These are phyloP conservation scores for Heteromeles arbutifolia DNA, from an alignment of 306 rosid species.

Conservation along the genomic window DNA sequence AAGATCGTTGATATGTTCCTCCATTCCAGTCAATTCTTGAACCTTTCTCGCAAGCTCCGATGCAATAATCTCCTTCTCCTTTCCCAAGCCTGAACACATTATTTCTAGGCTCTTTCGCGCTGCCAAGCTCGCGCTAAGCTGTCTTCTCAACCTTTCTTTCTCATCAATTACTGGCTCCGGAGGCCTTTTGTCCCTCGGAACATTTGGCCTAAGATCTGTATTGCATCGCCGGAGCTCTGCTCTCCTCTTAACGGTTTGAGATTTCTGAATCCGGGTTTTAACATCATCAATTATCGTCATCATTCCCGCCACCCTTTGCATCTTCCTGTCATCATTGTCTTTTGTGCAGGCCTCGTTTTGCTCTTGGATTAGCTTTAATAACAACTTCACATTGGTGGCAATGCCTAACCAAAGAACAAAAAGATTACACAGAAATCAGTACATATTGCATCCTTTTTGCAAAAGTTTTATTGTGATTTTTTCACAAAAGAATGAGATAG, in stretches of 20 bases:
- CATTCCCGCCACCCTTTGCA: slow-evolving; percentile 79
- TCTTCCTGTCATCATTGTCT: slow-evolving; percentile 49
- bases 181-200: slow-evolving; percentile 49
- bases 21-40: slow-evolving; percentile 59
- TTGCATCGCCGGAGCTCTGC: slow-evolving; percentile 74
- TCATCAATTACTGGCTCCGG: slow-evolving; percentile 53
- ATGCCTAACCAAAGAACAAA: slow-evolving; percentile 36
- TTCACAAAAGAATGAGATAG: not conserved
- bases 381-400: slow-evolving; percentile 53
- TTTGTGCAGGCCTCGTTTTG: slow-evolving; percentile 51
- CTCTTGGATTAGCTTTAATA: slow-evolving; percentile 71
- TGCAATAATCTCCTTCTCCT: slow-evolving; percentile 90
- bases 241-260: slow-evolving; percentile 32
- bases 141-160: slow-evolving; percentile 63
- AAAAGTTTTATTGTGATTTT: not conserved
- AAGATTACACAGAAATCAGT: not conserved
- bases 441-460: not conserved
- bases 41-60: slow-evolving; percentile 75
- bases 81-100: slow-evolving; percentile 87
- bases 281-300: slow-evolving; percentile 61
- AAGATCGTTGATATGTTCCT: slow-evolving; percentile 64
- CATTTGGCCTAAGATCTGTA: slow-evolving; percentile 51
- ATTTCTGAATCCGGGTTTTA: slow-evolving; percentile 51
- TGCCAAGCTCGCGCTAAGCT: slow-evolving; percentile 62
- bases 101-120: slow-evolving; percentile 78